Percentiles rank a stretch among this genome's conserved stretches.
Conservation (phyloP, 495 filamentous ascomycete species). For the Trichoderma virens region DNA sequence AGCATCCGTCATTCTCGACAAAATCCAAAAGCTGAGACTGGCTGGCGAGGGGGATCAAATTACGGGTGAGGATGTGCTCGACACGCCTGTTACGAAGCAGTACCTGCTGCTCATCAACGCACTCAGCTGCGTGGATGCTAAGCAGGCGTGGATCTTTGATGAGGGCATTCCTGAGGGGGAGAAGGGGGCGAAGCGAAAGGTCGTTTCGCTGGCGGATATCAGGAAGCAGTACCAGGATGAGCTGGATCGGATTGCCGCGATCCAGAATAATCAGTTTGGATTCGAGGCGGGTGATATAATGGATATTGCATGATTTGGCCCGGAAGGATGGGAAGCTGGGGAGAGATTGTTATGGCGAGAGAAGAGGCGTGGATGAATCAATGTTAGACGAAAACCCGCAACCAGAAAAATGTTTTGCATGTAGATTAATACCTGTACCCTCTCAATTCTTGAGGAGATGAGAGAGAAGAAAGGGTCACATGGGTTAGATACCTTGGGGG, state of each 20-base stretch:
- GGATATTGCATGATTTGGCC: constrained; percentile 29
- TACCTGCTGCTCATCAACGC: constrained; percentile 85
- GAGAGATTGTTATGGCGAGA: not conserved
- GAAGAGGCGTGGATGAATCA: not conserved
- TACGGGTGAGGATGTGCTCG: constrained; percentile 42
- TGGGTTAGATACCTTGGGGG: not conserved
- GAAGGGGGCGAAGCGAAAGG: constrained; percentile 34
- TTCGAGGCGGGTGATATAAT: constrained; percentile 44
- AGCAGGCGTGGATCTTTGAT: constrained; percentile 63
- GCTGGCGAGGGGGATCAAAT: constrained; percentile 38
- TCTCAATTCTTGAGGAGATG: not conserved
- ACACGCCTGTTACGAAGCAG: constrained; percentile 53
- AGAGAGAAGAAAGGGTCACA: not conserved
- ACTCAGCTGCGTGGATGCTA: constrained; percentile 69
- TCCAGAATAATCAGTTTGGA: constrained; percentile 53
- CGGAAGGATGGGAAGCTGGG: not conserved
- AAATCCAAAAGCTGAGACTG: constrained; percentile 43
- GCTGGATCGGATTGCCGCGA: constrained; percentile 64
- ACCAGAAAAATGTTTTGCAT: not conserved
- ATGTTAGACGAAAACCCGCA: not conserved
- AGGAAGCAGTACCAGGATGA: constrained; percentile 79
- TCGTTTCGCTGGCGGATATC: constrained; percentile 78
- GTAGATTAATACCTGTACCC: not conserved
- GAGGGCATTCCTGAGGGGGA: constrained; percentile 28
- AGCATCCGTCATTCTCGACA: constrained; percentile 64